Conservation (phyloP, 192 early-diverging fungal genomes). For the Rhizoclosmatium globosum region DNA sequence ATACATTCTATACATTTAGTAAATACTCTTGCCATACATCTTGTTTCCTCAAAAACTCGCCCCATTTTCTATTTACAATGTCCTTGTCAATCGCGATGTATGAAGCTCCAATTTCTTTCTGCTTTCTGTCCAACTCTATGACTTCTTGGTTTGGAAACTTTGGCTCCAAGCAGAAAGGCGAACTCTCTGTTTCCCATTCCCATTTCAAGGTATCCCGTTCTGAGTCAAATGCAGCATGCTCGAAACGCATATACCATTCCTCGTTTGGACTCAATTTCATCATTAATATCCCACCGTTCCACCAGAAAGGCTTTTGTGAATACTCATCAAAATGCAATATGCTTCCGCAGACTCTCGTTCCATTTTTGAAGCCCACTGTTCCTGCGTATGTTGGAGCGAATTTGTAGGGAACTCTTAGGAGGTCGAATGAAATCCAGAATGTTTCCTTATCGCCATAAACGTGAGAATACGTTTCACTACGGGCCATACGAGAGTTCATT, state of each 20-base stretch:
- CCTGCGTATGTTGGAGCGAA: background rate
- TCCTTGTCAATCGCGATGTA: constrained; percentile 18
- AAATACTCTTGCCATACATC: too few species aligned
- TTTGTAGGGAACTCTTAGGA: background rate
- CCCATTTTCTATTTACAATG: background rate
- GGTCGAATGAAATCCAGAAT: background rate
- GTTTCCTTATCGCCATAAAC: constrained; percentile 30
- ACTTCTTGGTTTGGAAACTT: constrained; percentile 15
- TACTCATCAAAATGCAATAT: constrained; percentile 41
- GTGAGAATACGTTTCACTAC: background rate
- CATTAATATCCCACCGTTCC: constrained; percentile 49
- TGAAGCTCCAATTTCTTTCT: background rate
- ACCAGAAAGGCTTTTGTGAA: constrained; percentile 34
- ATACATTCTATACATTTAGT: too few species aligned
- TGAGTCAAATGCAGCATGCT: constrained; percentile 14
- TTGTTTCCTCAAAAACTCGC: too few species aligned
- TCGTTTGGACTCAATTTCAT: background rate
- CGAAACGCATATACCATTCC: constrained; percentile 2
- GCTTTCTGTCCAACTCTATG: background rate
- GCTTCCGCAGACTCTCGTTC: constrained; percentile 36
- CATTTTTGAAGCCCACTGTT: background rate
- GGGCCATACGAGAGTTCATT: background rate
- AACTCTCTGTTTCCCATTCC: constrained; percentile 38
- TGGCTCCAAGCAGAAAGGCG: constrained; percentile 45
- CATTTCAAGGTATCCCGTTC: constrained; percentile 13